Evolutionary conservation across 352 stramenopile species (phyloP), one percentile per base, ranked within the genome.

Genomic region (Globisporangium radiosum): DNA sequence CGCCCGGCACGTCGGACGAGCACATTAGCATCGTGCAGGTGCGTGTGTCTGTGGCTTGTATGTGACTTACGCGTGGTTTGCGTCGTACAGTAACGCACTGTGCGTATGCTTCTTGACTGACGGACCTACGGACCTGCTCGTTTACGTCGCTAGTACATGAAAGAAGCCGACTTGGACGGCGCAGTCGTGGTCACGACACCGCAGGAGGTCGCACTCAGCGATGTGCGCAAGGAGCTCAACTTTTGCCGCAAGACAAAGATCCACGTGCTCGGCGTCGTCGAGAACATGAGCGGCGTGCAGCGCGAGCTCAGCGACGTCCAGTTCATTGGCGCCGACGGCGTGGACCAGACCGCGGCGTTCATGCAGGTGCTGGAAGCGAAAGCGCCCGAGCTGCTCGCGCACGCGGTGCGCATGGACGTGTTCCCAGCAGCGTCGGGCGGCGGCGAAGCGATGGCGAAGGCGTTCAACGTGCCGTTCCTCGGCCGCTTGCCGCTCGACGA

Each of bases 221-320:
- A 99, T 70, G 98, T 99, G 4, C 88, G 98, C 57, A 99, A 99
- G 72, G 97, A 99, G 72, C 78, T 99, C n/a, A 99, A 98, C 75
- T 99, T 99, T 75, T 99, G 97, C 73, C 89, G 88, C 68, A 99
- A 99, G 75, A 93, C 83, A 42, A 90, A 93, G 54, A 90, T 93
- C 62, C 72, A 88, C 48, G 79, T 92, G 40, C 66, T 91, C 0
- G 80, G 85, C 2, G 87, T 99, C 5, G 90, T 99, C 13, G 97
- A 99, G 78, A 99, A 99, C 73, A 99, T 99, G 98, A 96, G 91
- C 52, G 84, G 81, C 48, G 85, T 99, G 47, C 78, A 94, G 70
- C 88, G 96, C 9, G 69, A 64, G 37, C 69, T 98, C 1, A 69
- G 70, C 11, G 72, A 90, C 47, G 77, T 90, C 54, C 78, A 86